Conservation (phyloP, 768 basidiomycete genomes). For the Agrocybe pediades region DNA sequence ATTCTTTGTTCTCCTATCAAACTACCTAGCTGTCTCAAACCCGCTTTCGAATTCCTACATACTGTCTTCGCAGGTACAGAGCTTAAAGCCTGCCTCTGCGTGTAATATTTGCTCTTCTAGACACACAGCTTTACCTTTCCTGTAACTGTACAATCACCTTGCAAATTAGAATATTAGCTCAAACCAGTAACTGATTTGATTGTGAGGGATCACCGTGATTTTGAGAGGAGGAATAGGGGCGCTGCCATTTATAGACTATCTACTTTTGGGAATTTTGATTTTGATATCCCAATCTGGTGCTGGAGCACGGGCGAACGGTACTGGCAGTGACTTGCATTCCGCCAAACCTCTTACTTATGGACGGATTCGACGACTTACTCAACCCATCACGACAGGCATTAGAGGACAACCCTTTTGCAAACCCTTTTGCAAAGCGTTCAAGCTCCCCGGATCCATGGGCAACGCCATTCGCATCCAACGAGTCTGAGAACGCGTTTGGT, state of each 20-base stretch:
- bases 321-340: background rate
- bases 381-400: conserved; percentile 57
- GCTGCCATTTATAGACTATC: background rate
- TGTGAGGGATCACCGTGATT: too few species aligned
- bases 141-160: background rate
- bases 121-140: background rate
- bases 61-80: background rate
- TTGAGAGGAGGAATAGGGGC: background rate
- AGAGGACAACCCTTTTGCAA: conserved; percentile 78
- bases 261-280: background rate
- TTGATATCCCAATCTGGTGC: background rate
- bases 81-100: background rate
- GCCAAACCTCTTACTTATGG: conserved; percentile 44
- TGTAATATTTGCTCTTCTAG: background rate
- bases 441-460: conserved; percentile 80
- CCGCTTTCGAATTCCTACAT: background rate
- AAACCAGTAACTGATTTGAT: too few species aligned
- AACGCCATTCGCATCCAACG: conserved; percentile 47
- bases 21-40: background rate
- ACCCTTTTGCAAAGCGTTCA: conserved; percentile 70
- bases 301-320: background rate
- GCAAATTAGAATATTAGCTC: too few species aligned
- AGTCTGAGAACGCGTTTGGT: conserved; percentile 30
- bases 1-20: background rate
- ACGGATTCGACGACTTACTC: conserved; percentile 78